A percentile compares a stretch with the other conserved stretches of the same genome.
These are phyloP conservation scores for Hapsidospora chrysogenum DNA, from an alignment of 495 filamentous ascomycete genomes.

Conservation along the genomic window DNA sequence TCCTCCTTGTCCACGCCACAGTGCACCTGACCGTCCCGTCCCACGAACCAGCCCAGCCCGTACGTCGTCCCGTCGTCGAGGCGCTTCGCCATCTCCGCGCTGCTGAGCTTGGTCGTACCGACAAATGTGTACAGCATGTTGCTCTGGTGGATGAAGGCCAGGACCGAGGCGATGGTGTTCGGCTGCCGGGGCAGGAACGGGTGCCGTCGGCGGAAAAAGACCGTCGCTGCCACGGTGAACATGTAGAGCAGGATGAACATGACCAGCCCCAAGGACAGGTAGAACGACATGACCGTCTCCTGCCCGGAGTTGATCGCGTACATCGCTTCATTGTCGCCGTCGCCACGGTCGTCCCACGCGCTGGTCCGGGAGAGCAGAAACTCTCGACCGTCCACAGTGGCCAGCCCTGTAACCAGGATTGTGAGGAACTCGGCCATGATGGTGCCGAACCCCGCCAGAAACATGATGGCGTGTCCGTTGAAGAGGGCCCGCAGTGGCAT, in stretches of 20 bases:
- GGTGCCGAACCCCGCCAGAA: slow-evolving; percentile 41
- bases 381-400: slow-evolving; percentile 36
- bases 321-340: slow-evolving; percentile 6
- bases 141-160: slow-evolving; percentile 56
- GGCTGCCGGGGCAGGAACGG: slow-evolving; percentile 57
- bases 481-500: slow-evolving; percentile 39
- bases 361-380: slow-evolving; percentile 18
- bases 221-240: slow-evolving; percentile 29
- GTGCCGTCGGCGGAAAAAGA: slow-evolving; percentile 37
- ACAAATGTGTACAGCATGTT: slow-evolving; percentile 61
- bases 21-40: slow-evolving; percentile 46
- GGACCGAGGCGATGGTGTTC: slow-evolving; percentile 51
- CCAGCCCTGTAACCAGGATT: slow-evolving; percentile 45
- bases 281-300: slow-evolving; percentile 44
- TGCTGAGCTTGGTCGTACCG: slow-evolving; percentile 42
- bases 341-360: not conserved
- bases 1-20: slow-evolving; percentile 59
- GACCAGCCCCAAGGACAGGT: slow-evolving; percentile 37
- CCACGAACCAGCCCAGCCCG: slow-evolving; percentile 56
- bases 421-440: slow-evolving; percentile 52
- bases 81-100: slow-evolving; percentile 34
- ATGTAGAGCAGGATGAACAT: slow-evolving; percentile 42
- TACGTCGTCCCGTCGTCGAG: slow-evolving; percentile 44
- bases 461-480: slow-evolving; percentile 48
- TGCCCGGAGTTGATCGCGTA: slow-evolving; percentile 36